Evolutionary conservation across 768 basidiomycete species (phyloP), one percentile per base, ranked within the genome.

Genomic region (Panaeolus cyanescens): DNA sequence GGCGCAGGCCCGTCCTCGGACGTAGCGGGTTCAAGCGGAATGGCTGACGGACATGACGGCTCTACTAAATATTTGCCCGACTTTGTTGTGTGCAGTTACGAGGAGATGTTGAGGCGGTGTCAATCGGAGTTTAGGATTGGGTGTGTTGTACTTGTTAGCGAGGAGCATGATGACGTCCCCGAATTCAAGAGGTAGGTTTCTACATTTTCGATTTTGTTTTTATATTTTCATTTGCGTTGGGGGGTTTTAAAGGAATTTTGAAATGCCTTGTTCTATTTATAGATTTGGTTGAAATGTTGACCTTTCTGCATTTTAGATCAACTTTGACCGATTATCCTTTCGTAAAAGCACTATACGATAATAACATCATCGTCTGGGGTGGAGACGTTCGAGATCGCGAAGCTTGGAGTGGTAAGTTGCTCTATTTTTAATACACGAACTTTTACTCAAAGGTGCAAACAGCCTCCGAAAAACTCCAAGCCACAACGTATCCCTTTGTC

Each of bases 401-500:
- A 63, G 86, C 92, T 4, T 95, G 94, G 84, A 78, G 76, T 80
- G 91, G 81, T 80, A 55, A 56, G 76, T 64, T n/a, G 33, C 19
- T 30, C 30, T 39, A 5, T 32, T 22, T 60, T 7, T 13, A 7
- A 20, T 19, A 40, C 12, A 5, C 19, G 32, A 12, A 32, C 5
- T 37, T 8, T 34, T 32, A n/a, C 28, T 20, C 20, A 30, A n/a
- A 37, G 56, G 32, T 45, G 31, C 25, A 25, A 10, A 10, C 54
- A 80, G 80, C 79, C 37, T 78, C 87, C 12, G 85, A 90, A 68
- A 92, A 91, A 70, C 78, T 98, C 0, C 88, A 92, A 69, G 89
- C 90, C 2, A 95, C 95, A 1, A 94, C 95, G 0, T 97, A 91
- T 68, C 97, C 96, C 0, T 96, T 96, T 63, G 81, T 99, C 54